These are phyloP conservation scores for Cordyceps militaris DNA, from an alignment of 2,329 filamentous ascomycete species.

Conservation along the genomic window DNA sequence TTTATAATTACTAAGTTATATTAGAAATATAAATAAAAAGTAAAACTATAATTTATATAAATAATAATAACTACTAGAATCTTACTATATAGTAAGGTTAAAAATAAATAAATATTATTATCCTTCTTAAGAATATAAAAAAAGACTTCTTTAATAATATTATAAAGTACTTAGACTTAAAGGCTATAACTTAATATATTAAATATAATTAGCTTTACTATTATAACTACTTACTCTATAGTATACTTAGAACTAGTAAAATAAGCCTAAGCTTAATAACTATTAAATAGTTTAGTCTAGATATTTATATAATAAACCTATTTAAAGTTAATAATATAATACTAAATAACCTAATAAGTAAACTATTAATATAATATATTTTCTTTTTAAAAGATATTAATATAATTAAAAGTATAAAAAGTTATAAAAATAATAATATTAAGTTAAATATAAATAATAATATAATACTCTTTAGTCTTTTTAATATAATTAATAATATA, in stretches of 20 bases:
- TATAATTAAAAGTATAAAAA: slow-evolving; percentile 15
- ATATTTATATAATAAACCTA: slow-evolving; percentile 31
- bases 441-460: background rate
- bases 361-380: slow-evolving; percentile 29
- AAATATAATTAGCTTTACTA: slow-evolving; percentile 23
- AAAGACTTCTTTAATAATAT: slow-evolving; percentile 25
- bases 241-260: slow-evolving; percentile 34
- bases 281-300: slow-evolving; percentile 28
- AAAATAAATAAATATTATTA: slow-evolving; percentile 17
- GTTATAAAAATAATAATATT: background rate
- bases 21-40: slow-evolving; percentile 24
- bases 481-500: slow-evolving; percentile 66
- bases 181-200: slow-evolving; percentile 25
- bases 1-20: slow-evolving; percentile 22
- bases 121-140: slow-evolving; percentile 15
- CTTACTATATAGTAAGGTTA: slow-evolving; percentile 18
- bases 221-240: slow-evolving; percentile 33
- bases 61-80: slow-evolving; percentile 20
- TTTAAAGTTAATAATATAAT: slow-evolving; percentile 23
- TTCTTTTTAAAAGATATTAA: slow-evolving; percentile 36
- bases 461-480: slow-evolving; percentile 53
- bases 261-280: slow-evolving; percentile 31
- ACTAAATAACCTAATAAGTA: slow-evolving; percentile 22
- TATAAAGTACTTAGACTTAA: slow-evolving; percentile 28
- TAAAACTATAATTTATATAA: slow-evolving; percentile 25